Percentiles rank a stretch among this genome's conserved stretches.
Conservation (phyloP, 176 grass and related monocot genomes). For the Cocos nucifera region DNA sequence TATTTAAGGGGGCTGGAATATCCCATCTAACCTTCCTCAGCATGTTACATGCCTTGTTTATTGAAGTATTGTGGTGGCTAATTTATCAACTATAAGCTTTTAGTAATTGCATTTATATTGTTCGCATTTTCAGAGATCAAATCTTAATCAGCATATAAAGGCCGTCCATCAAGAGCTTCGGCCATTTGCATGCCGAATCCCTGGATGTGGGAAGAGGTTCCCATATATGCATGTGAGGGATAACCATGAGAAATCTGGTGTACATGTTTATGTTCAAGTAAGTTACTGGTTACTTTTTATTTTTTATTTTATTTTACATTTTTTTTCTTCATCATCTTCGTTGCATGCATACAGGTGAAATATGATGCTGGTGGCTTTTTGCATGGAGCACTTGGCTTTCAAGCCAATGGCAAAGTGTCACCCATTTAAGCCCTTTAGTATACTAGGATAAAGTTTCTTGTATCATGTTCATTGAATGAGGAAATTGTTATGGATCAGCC, state of each 20-base stretch:
- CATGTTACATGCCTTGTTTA: not conserved
- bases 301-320: no score
- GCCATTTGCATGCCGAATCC: slow-evolving; percentile 21
- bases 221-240: slow-evolving; percentile 56
- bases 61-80: not conserved
- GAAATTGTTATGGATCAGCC: no score
- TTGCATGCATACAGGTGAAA: no score
- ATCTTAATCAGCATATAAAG: slow-evolving; percentile 44
- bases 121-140: slow-evolving; percentile 44
- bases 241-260: slow-evolving; percentile 37
- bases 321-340: no score
- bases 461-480: no score
- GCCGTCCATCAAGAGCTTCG: slow-evolving; percentile 27
- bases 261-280: slow-evolving; percentile 41
- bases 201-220: slow-evolving; percentile 30
- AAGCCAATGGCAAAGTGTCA: no score
- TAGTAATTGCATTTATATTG: not conserved
- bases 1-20: no score
- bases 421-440: no score
- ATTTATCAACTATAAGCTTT: not conserved
- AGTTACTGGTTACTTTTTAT: slow-evolving; percentile 1
- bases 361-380: no score
- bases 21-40: no score
- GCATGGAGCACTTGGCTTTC: no score
- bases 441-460: no score